These are phyloP conservation scores for Cnidoscolus chayamansa DNA, from an alignment of 441 rosid species.

Conservation along the genomic window DNA sequence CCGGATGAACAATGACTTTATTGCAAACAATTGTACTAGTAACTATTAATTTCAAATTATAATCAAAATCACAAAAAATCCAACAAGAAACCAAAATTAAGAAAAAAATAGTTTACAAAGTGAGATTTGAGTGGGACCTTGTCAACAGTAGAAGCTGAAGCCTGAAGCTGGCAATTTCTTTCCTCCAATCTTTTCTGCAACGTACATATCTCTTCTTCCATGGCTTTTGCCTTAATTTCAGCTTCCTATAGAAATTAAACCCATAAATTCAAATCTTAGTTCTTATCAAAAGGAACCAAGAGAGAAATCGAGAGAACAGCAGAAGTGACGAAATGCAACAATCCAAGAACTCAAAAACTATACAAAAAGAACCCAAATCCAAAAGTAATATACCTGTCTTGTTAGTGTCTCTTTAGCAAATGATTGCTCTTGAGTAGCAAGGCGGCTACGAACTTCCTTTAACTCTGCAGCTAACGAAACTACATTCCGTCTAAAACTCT, in stretches of 20 bases:
- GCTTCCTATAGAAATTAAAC: conserved; percentile 58
- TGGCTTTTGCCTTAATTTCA: conserved; percentile 56
- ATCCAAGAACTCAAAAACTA: conserved; percentile 6
- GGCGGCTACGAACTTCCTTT: conserved; percentile 71
- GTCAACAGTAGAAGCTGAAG: conserved; percentile 61
- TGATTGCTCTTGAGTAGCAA: conserved; percentile 60
- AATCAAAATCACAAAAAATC: conserved; percentile 7
- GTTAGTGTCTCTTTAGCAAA: conserved; percentile 68
- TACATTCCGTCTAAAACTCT: conserved; percentile 71
- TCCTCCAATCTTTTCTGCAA: conserved; percentile 57
- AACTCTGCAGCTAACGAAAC: conserved; percentile 82
- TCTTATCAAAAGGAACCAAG: too few species aligned
- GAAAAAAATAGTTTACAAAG: background rate
- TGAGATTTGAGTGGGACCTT: conserved; percentile 45
- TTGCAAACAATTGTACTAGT: too few species aligned
- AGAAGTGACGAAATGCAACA: too few species aligned
- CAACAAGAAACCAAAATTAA: background rate
- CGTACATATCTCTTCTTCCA: conserved; percentile 55
- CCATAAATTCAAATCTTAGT: too few species aligned
- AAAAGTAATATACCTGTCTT: conserved; percentile 57
- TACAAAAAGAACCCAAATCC: conserved; percentile 22
- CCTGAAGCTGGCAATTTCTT: conserved; percentile 59
- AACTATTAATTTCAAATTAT: conserved; percentile 26
- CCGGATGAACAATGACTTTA: too few species aligned
- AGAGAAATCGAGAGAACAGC: too few species aligned